Evolutionary conservation across 768 basidiomycete species (phyloP).

Genomic region (Kwoniella europaea): DNA sequence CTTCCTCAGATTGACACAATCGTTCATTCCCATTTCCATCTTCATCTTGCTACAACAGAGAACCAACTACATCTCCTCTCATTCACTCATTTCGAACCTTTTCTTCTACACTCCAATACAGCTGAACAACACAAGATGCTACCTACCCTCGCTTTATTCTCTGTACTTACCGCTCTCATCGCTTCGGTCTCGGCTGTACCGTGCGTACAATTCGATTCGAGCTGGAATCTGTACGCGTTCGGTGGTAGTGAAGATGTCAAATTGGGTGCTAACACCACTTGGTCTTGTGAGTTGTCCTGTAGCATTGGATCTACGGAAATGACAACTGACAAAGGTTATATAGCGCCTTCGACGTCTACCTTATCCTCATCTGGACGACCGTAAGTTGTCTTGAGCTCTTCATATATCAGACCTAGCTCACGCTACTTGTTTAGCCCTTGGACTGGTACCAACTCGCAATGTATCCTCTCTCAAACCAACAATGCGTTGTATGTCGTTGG

Average conservation of each 20-base stretch:
- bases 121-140: conserved; percentile 24
- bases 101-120: not conserved
- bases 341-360: conserved; percentile 66
- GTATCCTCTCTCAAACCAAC: conserved; percentile 65
- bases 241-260: conserved; percentile 83
- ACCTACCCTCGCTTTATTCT: conserved; percentile 26
- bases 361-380: conserved; percentile 78
- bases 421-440: conserved; percentile 48
- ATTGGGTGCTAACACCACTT: conserved; percentile 72
- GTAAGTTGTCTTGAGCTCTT: conserved; percentile 59
- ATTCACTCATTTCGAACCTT: not conserved
- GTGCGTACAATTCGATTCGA: conserved; percentile 78
- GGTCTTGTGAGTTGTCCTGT: conserved; percentile 71
- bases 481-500: conserved; percentile 86
- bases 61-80: not conserved
- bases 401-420: conserved; percentile 57
- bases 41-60: not conserved
- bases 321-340: not conserved
- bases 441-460: conserved; percentile 58
- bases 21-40: not conserved
- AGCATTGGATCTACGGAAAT: too few relatives aligned
- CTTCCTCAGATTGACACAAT: not conserved
- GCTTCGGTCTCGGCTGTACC: conserved; percentile 57
- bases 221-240: conserved; percentile 85
- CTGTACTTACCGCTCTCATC: conserved; percentile 40